These are phyloP conservation scores for Xylariaceae sp. DNA, from an alignment of 2,329 filamentous ascomycete species.

Conservation along the genomic window DNA sequence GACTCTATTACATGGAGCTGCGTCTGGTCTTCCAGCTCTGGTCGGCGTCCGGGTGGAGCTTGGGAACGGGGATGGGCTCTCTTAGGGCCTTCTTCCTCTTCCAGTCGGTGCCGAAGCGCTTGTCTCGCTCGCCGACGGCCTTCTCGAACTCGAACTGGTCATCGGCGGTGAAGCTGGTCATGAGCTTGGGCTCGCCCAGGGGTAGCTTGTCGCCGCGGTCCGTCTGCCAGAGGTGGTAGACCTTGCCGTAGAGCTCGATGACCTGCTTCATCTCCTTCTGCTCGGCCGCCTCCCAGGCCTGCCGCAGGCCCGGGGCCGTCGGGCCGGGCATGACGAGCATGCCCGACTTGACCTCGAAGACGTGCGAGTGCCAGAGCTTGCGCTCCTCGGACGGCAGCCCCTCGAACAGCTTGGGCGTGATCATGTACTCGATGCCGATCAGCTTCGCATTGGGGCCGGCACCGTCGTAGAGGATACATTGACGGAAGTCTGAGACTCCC, in stretches of 20 bases:
- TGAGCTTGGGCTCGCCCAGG: slow-evolving; percentile 44
- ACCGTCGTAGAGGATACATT: slow-evolving; percentile 80
- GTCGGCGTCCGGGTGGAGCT: slow-evolving; percentile 30
- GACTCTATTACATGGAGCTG: slow-evolving; percentile 17
- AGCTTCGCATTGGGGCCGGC: slow-evolving; percentile 59
- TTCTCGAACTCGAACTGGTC: slow-evolving; percentile 41
- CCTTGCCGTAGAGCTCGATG: slow-evolving; percentile 70
- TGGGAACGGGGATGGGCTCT: slow-evolving; percentile 31
- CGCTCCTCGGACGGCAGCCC: slow-evolving; percentile 60
- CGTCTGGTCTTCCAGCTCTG: slow-evolving; percentile 18
- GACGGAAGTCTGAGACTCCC: slow-evolving; percentile 60
- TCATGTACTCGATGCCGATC: slow-evolving; percentile 85
- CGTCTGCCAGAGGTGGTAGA: slow-evolving; percentile 81
- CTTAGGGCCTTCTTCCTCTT: slow-evolving; percentile 36
- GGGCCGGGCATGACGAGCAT: slow-evolving; percentile 73
- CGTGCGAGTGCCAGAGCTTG: slow-evolving; percentile 70
- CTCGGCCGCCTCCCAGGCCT: slow-evolving; percentile 68
- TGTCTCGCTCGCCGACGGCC: slow-evolving; percentile 36
- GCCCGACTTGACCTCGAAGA: slow-evolving; percentile 68
- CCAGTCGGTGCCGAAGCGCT: slow-evolving; percentile 37
- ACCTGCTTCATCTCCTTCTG: slow-evolving; percentile 74
- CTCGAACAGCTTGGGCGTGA: slow-evolving; percentile 61
- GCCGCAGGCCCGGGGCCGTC: slow-evolving; percentile 40
- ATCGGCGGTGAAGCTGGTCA: slow-evolving; percentile 45
- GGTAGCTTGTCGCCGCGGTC: slow-evolving; percentile 60